Base-by-base conservation (phyloP, 2,329 filamentous ascomycete species). In the Cercospora brassicicola region DNA sequence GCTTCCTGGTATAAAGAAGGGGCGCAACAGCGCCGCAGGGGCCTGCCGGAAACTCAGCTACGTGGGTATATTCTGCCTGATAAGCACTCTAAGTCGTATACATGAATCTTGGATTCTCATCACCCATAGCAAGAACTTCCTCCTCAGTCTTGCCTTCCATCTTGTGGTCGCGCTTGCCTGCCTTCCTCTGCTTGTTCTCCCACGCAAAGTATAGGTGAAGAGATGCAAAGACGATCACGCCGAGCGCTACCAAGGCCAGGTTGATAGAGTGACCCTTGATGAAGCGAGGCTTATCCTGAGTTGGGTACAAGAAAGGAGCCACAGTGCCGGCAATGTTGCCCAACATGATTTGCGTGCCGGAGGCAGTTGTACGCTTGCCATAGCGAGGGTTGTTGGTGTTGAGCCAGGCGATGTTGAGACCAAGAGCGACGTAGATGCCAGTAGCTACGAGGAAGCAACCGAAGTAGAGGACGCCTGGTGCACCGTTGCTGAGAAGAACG, bases 401-500 rank as follows among this genome's bases (percentile, higher is more conserved):
- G 13, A 74, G 67, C 86, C 86, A 88, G 2, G 85, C 85, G 8
- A 88, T 78, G 4, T 85, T 85, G 20, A 88, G 74, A 0, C 85
- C 85, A 11, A 87, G 84, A 7, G 80, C 79, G 13, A 87, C 83
- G 72, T 94, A 94, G 2, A 94, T 77, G 0, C 91, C 91, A 68
- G 88, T 84, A 0, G 91, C 91, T 0, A 93, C 87, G n/a, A 94
- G 80, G 77, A 93, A 90, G 69, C 90, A 93, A 1, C 88, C 91
- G 71, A 91, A 90, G 74, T 93, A 94, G 72, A 90, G 89, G 6
- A 88, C 90, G 0, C 87, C 88, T 0, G 86, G 82, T 0, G 86
- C 78, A 2, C 84, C 81, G 59, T 89, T 81, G 1, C 88, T 86
- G 53, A 93, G 84, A 66, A 93, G 76, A 33, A 93, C 82, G 0